Evolutionary conservation across 2,329 filamentous ascomycete species (phyloP).

Genomic region (Botrytis medusae): DNA sequence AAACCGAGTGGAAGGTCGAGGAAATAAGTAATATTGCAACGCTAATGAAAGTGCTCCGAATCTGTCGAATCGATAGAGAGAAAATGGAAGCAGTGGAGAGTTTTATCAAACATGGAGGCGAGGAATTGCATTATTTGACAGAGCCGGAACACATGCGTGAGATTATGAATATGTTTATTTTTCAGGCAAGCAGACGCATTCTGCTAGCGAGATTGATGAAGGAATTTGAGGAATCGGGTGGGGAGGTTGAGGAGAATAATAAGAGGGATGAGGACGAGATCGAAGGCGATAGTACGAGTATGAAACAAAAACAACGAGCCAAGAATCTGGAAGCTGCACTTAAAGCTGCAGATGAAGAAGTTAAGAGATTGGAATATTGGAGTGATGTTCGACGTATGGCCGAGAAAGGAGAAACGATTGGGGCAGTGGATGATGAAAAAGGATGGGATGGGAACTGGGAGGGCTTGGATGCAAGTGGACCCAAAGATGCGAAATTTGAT

Average conservation of each 20-base stretch:
- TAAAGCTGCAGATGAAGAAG: slow-evolving; percentile 75
- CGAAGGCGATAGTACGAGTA: slow-evolving; percentile 39
- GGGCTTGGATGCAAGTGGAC: slow-evolving; percentile 37
- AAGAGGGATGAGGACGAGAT: slow-evolving; percentile 34
- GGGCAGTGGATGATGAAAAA: slow-evolving; percentile 35
- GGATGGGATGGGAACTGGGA: slow-evolving; percentile 38
- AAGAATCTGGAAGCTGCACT: slow-evolving; percentile 73
- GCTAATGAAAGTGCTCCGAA: slow-evolving; percentile 67
- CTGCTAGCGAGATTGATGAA: slow-evolving; percentile 69
- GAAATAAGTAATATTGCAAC: slow-evolving; percentile 58
- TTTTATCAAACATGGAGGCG: slow-evolving; percentile 74
- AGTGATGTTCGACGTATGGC: slow-evolving; percentile 76
- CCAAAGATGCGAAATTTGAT: slow-evolving; percentile 35
- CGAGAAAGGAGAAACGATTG: slow-evolving; percentile 44
- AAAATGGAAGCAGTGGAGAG: slow-evolving; percentile 81
- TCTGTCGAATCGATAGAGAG: slow-evolving; percentile 80
- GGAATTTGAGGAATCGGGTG: slow-evolving; percentile 56
- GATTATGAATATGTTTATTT: slow-evolving; percentile 84
- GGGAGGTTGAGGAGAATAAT: slow-evolving; percentile 45
- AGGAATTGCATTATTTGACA: slow-evolving; percentile 74
- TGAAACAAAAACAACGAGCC: slow-evolving; percentile 46
- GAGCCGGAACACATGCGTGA: slow-evolving; percentile 69
- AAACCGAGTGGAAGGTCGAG: slow-evolving; percentile 50
- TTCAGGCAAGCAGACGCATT: slow-evolving; percentile 80
- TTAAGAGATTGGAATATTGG: slow-evolving; percentile 82